A percentile compares a stretch with the other conserved stretches of the same genome.
Evolutionary conservation across 495 filamentous ascomycete species (phyloP).

Genomic region (Hyaloscypha finlandica): DNA sequence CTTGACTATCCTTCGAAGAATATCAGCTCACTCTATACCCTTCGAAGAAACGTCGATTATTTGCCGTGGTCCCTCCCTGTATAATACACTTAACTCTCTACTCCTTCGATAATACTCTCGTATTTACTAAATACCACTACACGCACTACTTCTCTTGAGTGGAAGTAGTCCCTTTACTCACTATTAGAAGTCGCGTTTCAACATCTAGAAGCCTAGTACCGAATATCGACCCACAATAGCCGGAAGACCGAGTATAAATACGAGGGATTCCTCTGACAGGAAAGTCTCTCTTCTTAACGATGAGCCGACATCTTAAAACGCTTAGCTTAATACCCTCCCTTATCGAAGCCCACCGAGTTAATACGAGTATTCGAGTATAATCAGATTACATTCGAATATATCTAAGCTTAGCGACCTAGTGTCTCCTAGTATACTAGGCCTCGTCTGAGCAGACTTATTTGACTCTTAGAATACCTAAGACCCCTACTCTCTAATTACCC

Average conservation of each 20-base stretch:
- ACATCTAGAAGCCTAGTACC: neutral
- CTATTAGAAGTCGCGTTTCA: neutral
- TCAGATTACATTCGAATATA: constrained; percentile 33
- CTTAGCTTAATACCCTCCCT: neutral
- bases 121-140: neutral
- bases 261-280: constrained; percentile 50
- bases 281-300: constrained; percentile 57
- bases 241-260: constrained; percentile 43
- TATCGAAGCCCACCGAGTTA: constrained; percentile 9
- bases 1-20: neutral
- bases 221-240: constrained; percentile 4
- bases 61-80: neutral
- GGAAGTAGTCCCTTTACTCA: neutral
- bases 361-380: constrained; percentile 22
- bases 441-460: constrained; percentile 54
- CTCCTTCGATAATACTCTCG: neutral
- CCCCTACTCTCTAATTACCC: constrained; percentile 49
- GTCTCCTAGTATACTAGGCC: constrained; percentile 49
- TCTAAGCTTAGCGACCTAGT: constrained; percentile 36
- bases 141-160: neutral
- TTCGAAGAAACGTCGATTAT: no score
- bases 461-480: constrained; percentile 54
- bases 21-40: no score
- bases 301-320: constrained; percentile 34
- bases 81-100: neutral